These are phyloP conservation scores for Lasiodiplodia hormozganensis DNA, from an alignment of 2,329 filamentous ascomycete species.

Conservation along the genomic window DNA sequence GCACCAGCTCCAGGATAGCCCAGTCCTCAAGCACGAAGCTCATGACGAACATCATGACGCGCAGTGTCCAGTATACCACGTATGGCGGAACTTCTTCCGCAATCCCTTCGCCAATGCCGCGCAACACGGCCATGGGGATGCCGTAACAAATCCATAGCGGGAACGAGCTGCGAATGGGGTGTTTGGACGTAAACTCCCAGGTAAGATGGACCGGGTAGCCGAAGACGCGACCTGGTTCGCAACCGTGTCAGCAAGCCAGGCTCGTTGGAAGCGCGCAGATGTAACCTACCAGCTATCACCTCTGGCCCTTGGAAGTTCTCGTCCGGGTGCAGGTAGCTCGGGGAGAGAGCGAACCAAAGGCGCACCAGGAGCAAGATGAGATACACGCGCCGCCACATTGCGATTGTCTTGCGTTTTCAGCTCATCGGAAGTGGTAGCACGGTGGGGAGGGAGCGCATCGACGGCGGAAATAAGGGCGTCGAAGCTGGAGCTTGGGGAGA, in stretches of 20 bases:
- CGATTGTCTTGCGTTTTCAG: neutral
- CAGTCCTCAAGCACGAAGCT: slow-evolving; percentile 98
- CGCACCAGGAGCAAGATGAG: slow-evolving; percentile 83
- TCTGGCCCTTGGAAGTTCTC: slow-evolving; percentile 99
- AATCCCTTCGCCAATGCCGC: slow-evolving; percentile 90
- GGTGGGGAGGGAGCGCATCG: neutral
- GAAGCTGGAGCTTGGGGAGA: neutral
- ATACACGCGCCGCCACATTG: slow-evolving; percentile 93
- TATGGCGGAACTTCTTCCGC: slow-evolving; percentile 82
- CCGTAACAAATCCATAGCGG: slow-evolving; percentile 96
- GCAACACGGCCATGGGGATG: slow-evolving; percentile 88
- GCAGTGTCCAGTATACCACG: slow-evolving; percentile 86
- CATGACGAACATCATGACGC: slow-evolving; percentile 89
- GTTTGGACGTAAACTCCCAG: slow-evolving; percentile 92
- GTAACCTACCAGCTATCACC: slow-evolving; percentile 84
- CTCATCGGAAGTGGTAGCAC: slow-evolving; percentile 6
- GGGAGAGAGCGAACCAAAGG: slow-evolving; percentile 90
- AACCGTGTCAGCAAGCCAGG: slow-evolving; percentile 24
- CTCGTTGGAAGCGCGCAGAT: slow-evolving; percentile 5
- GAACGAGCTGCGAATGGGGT: slow-evolving; percentile 94
- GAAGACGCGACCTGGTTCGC: slow-evolving; percentile 81
- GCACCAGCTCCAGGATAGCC: slow-evolving; percentile 91
- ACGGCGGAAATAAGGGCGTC: neutral
- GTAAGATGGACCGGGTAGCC: slow-evolving; percentile 87
- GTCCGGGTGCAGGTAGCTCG: slow-evolving; percentile 97